Evolutionary conservation across 768 basidiomycete species (phyloP), one percentile per base, ranked within the genome.

Genomic region (Psilocybe azurescens): DNA sequence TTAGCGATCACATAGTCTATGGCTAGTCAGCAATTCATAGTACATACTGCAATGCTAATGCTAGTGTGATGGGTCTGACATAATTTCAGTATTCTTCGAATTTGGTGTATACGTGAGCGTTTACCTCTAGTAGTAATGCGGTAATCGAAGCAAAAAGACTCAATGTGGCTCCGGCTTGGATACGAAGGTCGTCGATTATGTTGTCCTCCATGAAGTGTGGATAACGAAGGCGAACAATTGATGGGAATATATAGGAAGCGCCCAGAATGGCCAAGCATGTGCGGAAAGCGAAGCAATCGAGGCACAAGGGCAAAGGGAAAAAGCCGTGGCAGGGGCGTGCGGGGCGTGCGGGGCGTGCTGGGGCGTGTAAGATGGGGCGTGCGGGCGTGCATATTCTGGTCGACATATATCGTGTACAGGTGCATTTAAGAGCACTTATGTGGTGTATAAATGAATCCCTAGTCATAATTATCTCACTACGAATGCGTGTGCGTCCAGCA

Each of bases 101-200:
- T 30, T 47, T 6, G 5, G 7, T 13, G 3, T 14, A 20, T 36
- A 18, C 3, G 16, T 41, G 11, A 6, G 9, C 6, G 9, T 7
- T 32, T 46, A 56, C 55, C 55, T 56, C 41, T 2, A 56, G 55
- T 14, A 56, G 20, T 44, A 56, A 29, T 18, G 55, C 55, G 3
- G 55, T 56, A 3, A 9, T 33, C 5, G 55, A 56, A 13, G 41
- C 55, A 14, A 56, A 41, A 32, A 56, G 16, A 24, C 55, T 56
- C 16, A 56, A 24, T 6, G 38, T 44, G 6, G 55, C 55, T 8
- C 55, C 55, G 14, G 55, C 41, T 29, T 56, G 13, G 41, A 56
- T 46, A 5, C 55, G 41, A 9, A 56, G 55, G 30, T 56, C 55
- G 29, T 47, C 44, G 41, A 56, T 44, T 5, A 56, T 56, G 24